Evolutionary conservation across 768 basidiomycete species (phyloP), one percentile per base, ranked within the genome.

Genomic region (Austroboletus festivus): DNA sequence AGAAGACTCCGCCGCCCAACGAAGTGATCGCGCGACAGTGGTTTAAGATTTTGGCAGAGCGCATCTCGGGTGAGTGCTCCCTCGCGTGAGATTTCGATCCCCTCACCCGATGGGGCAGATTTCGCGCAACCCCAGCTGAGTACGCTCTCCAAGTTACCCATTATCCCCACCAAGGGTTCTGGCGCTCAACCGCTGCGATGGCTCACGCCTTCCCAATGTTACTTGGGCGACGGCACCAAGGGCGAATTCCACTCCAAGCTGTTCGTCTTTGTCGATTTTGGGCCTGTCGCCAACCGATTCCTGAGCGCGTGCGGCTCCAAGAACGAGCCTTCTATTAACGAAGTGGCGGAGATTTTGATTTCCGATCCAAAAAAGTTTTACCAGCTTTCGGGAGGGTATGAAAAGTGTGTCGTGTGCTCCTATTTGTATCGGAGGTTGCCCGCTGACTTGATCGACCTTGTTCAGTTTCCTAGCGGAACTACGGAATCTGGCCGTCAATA

Each of bases 221-320:
- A 85, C 61, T 76, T 93, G 48, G 79, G 77, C 3, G 71, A 74
- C 23, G 70, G 74, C 43, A 65, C 72, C 16, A 70, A 73, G 21
- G 76, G 78, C 21, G 74, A 77, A 30, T 81, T 92, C 34, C 86
- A 89, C 60, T 85, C 86, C 3, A 85, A 86, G 54, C 69, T 95
- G 1, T 96, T 97, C 60, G 76, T 80, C 28, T 96, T 93, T 57
- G 82, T 98, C 42, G 85, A 95, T 63, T 96, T 95, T 62, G 94
- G 93, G 2, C 61, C 76, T 1, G 71, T 75, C 5, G 95, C 87
- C 21, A 95, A 93, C 56, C 73, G 78, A 4, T 97, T 99, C 69
- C 73, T 99, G 38, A 79, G 77, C 45, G 85, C 88, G 3, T 91
- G 91, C 56, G 95, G 96, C 11, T 89, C 93, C 15, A 86, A 83